Conservation (phyloP, 139 green algal genomes). For the Micromonas commoda region DNA sequence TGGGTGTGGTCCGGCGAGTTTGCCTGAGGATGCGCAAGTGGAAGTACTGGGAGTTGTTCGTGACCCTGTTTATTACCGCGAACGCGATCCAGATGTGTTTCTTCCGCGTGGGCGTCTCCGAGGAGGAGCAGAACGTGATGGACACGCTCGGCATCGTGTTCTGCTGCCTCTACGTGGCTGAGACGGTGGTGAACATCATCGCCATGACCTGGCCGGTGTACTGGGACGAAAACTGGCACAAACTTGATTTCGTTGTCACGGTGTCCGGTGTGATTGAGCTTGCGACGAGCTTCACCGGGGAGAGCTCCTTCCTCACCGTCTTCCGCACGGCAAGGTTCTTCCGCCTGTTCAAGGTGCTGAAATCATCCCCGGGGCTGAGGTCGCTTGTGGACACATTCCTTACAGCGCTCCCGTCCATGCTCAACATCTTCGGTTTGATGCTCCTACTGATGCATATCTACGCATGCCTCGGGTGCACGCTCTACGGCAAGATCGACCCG, state of each 20-base stretch:
- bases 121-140: conserved; percentile 19
- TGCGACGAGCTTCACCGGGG: not conserved
- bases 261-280: not conserved
- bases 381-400: conserved; percentile 7
- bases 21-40: not conserved
- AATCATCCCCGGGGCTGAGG: not conserved
- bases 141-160: not conserved
- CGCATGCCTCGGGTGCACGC: not conserved
- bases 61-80: conserved; percentile 13
- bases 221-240: conserved; percentile 26
- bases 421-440: not conserved
- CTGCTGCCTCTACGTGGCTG: conserved; percentile 19
- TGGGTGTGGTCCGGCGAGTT: not conserved
- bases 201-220: conserved; percentile 22
- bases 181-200: conserved; percentile 13
- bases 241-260: conserved; percentile 34
- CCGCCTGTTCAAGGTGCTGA: conserved; percentile 1
- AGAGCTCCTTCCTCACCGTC: not conserved
- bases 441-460: not conserved
- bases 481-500: not conserved
- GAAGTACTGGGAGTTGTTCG: not conserved
- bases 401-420: not conserved
- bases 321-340: not conserved
- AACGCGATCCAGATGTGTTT: conserved; percentile 26
- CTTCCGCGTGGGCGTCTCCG: not conserved